Evolutionary conservation across 1,284 basidiomycete genomes (phyloP), one percentile per base, ranked within the genome.

Genomic region (Tilletiaria anomala): DNA sequence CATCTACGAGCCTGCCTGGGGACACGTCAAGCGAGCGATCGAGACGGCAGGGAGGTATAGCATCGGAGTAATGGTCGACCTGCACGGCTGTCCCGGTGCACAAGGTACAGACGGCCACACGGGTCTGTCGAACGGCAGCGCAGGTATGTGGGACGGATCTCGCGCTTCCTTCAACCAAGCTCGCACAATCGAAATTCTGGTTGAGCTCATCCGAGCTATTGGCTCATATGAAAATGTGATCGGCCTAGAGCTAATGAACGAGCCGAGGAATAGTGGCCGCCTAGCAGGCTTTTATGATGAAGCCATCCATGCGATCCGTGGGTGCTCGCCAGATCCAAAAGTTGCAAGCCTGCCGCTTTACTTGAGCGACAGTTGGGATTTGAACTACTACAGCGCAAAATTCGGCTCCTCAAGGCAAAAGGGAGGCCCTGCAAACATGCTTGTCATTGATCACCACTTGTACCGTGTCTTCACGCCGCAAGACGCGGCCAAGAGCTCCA

Each of bases 201-300:
- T 80, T 0, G 70, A 75, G 18, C 70, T 70, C 14, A 71, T 71
- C 2, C 60, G 35, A 11, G 49, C 49, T 6, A 42, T 61, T 18
- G 41, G 70, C 4, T 12, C 16, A 8, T 72, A 75, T 23, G 71
- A 73, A 2, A 83, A 86, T 58, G 69, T 88, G 19, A 73, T 86
- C 32, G 85, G 84, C 5, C 71, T 89, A 38, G 81, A 88, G 62
- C 72, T 89, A 3, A 70, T 88, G 34, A 89, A 89, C 65, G 85
- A 89, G 64, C 85, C 85, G 2, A 76, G 77, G 23, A 72, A 73
- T 26, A 61, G 74, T 5, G 44, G 69, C 17, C 67, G 68, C 1
- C 70, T 86, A 11, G 72, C 76, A 51, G 64, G 65, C 16, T 85
- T 80, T 78, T 86, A 86, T 61, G 11, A 8, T 2, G 45, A 55